Evolutionary conservation across 2,329 filamentous ascomycete species (phyloP).

Genomic region (Botrytis tulipae): DNA sequence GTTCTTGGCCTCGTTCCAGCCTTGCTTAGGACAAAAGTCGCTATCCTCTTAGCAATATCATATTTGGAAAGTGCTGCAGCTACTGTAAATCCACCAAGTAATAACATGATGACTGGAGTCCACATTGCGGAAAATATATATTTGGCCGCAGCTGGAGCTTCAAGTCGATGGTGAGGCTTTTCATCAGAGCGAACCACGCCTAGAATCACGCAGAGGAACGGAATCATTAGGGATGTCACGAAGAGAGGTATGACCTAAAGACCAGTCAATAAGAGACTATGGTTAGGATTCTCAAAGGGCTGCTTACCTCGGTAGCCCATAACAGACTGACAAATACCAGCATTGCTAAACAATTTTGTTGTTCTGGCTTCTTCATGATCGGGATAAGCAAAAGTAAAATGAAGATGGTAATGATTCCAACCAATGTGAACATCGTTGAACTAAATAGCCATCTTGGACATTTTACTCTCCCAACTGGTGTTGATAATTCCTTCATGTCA

Average conservation of each 20-base stretch:
- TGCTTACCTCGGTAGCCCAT: slow-evolving; percentile 87
- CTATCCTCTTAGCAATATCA: slow-evolving; percentile 95
- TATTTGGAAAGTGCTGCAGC: slow-evolving; percentile 95
- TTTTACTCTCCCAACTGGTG: slow-evolving; percentile 74
- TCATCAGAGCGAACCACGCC: slow-evolving; percentile 78
- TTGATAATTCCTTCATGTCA: slow-evolving; percentile 66
- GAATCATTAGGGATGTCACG: slow-evolving; percentile 90
- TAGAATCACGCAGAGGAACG: slow-evolving; percentile 86
- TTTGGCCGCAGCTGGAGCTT: slow-evolving; percentile 75
- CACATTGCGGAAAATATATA: slow-evolving; percentile 96
- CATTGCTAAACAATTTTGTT: slow-evolving; percentile 94
- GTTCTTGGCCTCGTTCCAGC: slow-evolving; percentile 87
- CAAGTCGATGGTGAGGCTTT: slow-evolving; percentile 66
- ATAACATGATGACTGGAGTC: slow-evolving; percentile 98
- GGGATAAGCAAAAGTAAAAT: slow-evolving; percentile 70
- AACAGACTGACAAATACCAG: slow-evolving; percentile 89
- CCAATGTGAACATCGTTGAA: slow-evolving; percentile 73
- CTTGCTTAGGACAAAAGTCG: slow-evolving; percentile 93
- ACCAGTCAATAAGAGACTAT: slow-evolving; percentile 24
- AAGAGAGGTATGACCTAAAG: slow-evolving; percentile 86
- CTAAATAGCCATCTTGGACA: slow-evolving; percentile 83
- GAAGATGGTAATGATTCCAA: slow-evolving; percentile 72
- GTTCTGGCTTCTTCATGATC: slow-evolving; percentile 81
- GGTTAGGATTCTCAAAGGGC: slow-evolving; percentile 27
- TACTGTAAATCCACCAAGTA: slow-evolving; percentile 93